phyloP scores from a whole-genome alignment of 148 eudicot species.

The Nepenthes gracilis region DNA sequence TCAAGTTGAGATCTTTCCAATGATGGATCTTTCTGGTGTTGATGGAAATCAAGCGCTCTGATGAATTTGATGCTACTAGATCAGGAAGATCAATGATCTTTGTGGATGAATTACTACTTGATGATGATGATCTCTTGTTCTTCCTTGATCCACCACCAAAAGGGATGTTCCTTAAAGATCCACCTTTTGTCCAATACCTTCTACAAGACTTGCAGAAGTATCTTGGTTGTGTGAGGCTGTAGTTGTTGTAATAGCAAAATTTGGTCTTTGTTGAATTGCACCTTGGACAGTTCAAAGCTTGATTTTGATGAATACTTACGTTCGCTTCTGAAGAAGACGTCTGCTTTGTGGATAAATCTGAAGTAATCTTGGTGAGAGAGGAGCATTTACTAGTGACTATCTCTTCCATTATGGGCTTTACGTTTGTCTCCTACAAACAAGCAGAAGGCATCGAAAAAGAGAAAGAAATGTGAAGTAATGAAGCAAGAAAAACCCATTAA shows the following conservation, averaged over 20 bases:
- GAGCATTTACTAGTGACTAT: conserved; percentile 30
- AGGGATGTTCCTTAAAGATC: conserved; percentile 65
- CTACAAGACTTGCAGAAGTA: conserved; percentile 83
- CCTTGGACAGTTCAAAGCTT: conserved; percentile 53
- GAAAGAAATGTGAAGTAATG: neutral
- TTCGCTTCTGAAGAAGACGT: conserved; percentile 24
- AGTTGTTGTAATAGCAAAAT: conserved; percentile 91
- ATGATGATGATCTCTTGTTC: conserved; percentile 41
- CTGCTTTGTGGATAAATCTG: neutral
- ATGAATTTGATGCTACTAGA: conserved; percentile 4
- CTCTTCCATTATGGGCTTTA: conserved; percentile 66
- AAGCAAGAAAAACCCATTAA: conserved; percentile 1
- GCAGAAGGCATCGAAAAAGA: neutral
- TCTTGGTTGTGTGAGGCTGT: conserved; percentile 79
- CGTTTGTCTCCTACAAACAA: conserved; percentile 37
- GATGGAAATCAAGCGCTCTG: neutral
- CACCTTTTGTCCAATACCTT: conserved; percentile 92
- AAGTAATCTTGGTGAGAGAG: conserved; percentile 3
- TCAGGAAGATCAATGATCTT: conserved; percentile 24
- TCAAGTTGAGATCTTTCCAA: conserved; percentile 76
- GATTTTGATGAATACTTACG: conserved; percentile 33
- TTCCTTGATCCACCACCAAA: conserved; percentile 81
- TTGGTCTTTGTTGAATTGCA: conserved; percentile 75
- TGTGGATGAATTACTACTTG: neutral
- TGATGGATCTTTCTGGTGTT: conserved; percentile 24